Evolutionary conservation across 176 grass and related monocot species (phyloP).

Genomic region (Luzula sylvatica): DNA sequence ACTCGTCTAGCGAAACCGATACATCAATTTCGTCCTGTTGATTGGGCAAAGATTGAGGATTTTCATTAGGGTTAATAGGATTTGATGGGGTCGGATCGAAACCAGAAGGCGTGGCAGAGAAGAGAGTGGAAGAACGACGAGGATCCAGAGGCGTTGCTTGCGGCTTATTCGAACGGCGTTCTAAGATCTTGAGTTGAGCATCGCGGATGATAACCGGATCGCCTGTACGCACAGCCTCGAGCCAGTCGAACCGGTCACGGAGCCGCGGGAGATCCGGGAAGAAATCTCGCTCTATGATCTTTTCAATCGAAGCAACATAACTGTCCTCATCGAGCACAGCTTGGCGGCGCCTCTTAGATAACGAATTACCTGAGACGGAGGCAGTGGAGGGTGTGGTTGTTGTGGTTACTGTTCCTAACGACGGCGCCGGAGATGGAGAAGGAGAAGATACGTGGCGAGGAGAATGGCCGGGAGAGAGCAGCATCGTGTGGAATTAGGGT

Average conservation of each 20-base stretch:
- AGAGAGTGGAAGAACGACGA: constrained; percentile 7
- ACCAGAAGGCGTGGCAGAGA: constrained; percentile 38
- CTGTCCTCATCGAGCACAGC: constrained; percentile 81
- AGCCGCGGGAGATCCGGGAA: constrained; percentile 83
- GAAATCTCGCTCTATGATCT: constrained; percentile 91
- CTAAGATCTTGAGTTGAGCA: constrained; percentile 91
- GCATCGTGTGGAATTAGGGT: constrained; percentile 55
- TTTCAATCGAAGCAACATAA: constrained; percentile 67
- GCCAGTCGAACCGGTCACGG: constrained; percentile 89
- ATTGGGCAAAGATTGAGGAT: not conserved
- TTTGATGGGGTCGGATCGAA: constrained; percentile 21
- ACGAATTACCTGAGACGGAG: constrained; percentile 7
- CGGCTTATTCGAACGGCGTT: constrained; percentile 31
- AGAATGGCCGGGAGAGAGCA: constrained; percentile 77
- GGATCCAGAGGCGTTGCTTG: constrained; percentile 1
- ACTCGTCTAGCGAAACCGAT: constrained; percentile 58
- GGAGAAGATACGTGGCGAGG: constrained; percentile 52
- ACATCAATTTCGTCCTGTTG: constrained; percentile 36
- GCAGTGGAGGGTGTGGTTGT: not conserved
- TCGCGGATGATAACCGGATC: constrained; percentile 83
- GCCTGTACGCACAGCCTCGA: constrained; percentile 67
- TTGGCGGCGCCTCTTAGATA: constrained; percentile 36
- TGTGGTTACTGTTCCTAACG: constrained; percentile 17
- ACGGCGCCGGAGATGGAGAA: constrained; percentile 10
- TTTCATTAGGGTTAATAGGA: not conserved